Base-by-base conservation (phyloP, 2,329 filamentous ascomycete genomes). In the Cryphonectria radicalis region DNA sequence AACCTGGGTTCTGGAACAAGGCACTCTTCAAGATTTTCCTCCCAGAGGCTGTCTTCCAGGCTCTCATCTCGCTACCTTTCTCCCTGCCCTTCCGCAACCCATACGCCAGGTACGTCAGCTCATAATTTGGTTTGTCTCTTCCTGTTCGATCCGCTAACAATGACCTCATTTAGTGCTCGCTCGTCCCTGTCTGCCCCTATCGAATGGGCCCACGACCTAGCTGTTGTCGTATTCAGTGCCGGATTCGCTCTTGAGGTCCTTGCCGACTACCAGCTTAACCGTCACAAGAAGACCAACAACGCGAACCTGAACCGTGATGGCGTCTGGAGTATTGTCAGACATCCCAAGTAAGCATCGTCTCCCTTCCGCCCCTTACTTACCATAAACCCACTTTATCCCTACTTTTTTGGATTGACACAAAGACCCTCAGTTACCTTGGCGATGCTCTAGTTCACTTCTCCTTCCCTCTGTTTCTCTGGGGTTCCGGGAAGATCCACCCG, bases 271-370 rank as follows among this genome's bases (percentile, higher is more conserved):
- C 88, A 90, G 76, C 80, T 90, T 19, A 84, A 85, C 63, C 76
- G 81, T 46, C 87, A 88, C 77, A 84, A 84, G 72, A 79, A 83
- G 32, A 80, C 81, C 22, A 75, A 76, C 22, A 79, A 80, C 46
- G 69, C 69, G 3, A 80, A 80, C 53, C 80, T 89, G 42, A 82
- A 86, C 73, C 83, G 84, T 19, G 82, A 87, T n/a, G 88, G 88
- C 17, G 88, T 90, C 42, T 90, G 87, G 87, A 88, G 86, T 74
- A 83, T 90, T 43, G 87, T 90, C 37, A 80, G 89, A 65, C 88
- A 90, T 79, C 88, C 88, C 0, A 90, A 90, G 87, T 89, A 81
- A 78, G 85, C 80, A 25, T n/a, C 14, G 11, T 10, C 28, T 3
- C 37, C 37, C 10, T 2, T 7, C 10, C 7, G 8, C 11, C 32